Conservation (phyloP, 1,139 yeast genomes). For the Eremothecium cymbalariae region DNA sequence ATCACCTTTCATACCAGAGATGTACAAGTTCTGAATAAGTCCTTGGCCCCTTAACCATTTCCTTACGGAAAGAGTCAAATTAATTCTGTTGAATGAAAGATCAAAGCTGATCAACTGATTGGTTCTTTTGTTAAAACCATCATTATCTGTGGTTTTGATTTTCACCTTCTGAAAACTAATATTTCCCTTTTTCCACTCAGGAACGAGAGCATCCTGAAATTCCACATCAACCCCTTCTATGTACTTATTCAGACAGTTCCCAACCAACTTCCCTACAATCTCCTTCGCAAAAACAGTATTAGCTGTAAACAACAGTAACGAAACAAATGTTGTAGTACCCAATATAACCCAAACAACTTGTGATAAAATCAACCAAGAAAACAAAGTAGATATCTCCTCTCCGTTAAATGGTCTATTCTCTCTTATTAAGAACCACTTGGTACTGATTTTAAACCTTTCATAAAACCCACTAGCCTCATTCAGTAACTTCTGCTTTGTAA, state of each 20-base stretch:
- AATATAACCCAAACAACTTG: conserved; percentile 46
- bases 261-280: conserved; percentile 33
- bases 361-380: conserved; percentile 34
- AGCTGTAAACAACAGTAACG: conserved; percentile 43
- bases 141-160: conserved; percentile 32
- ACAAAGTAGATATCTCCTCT: conserved; percentile 51
- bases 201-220: conserved; percentile 40
- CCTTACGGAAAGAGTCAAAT: conserved; percentile 50
- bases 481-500: conserved; percentile 35
- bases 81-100: conserved; percentile 46
- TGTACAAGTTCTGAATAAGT: conserved; percentile 51
- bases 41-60: conserved; percentile 71
- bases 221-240: conserved; percentile 35
- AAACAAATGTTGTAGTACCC: conserved; percentile 59
- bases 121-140: conserved; percentile 15
- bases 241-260: conserved; percentile 29
- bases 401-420: conserved; percentile 40
- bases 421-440: conserved; percentile 53
- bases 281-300: conserved; percentile 37
- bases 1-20: conserved; percentile 54
- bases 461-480: conserved; percentile 39
- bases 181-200: conserved; percentile 49
- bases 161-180: conserved; percentile 49
- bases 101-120: conserved; percentile 21
- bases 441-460: conserved; percentile 41